Conservation (phyloP, 176 grass and related monocot genomes). For the Hordeum marinum region DNA sequence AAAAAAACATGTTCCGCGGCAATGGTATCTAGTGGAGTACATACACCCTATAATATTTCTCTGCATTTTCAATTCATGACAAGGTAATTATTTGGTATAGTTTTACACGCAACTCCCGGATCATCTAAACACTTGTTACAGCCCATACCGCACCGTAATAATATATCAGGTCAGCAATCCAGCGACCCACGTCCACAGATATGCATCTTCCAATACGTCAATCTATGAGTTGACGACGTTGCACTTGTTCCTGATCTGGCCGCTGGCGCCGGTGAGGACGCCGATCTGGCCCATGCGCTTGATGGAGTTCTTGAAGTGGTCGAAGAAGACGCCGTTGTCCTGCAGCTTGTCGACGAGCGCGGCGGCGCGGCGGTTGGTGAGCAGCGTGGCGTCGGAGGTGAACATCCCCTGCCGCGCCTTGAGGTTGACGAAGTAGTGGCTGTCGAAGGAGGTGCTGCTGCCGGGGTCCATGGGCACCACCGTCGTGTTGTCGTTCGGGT, state of each 20-base stretch:
- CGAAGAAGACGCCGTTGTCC: conserved; percentile 17
- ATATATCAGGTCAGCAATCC: not conserved
- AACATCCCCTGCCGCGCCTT: conserved; percentile 35
- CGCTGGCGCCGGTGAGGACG: conserved; percentile 38
- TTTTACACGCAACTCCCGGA: not conserved
- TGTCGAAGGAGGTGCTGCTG: conserved; percentile 34
- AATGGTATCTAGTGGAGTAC: too few relatives aligned
- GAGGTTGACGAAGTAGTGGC: conserved; percentile 39
- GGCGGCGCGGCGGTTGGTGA: conserved; percentile 24
- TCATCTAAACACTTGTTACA: not conserved
- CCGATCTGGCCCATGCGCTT: conserved; percentile 50
- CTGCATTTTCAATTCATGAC: too few relatives aligned
- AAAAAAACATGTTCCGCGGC: too few relatives aligned
- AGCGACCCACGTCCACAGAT: too few relatives aligned
- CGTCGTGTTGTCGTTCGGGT: conserved; percentile 29
- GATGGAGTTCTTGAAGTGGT: conserved; percentile 41
- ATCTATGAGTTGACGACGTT: conserved; percentile 24
- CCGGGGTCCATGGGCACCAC: conserved; percentile 49
- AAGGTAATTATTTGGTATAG: not conserved
- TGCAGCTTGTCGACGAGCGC: conserved; percentile 24
- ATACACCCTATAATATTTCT: too few relatives aligned
- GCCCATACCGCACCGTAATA: not conserved
- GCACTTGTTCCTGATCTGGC: conserved; percentile 43
- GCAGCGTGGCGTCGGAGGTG: conserved; percentile 43
- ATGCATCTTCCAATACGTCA: too few relatives aligned